Percentiles rank a stretch among this genome's conserved stretches.
phyloP scores from a whole-genome alignment of 495 filamentous ascomycete genomes.

The Alectoria sarmentosa region DNA sequence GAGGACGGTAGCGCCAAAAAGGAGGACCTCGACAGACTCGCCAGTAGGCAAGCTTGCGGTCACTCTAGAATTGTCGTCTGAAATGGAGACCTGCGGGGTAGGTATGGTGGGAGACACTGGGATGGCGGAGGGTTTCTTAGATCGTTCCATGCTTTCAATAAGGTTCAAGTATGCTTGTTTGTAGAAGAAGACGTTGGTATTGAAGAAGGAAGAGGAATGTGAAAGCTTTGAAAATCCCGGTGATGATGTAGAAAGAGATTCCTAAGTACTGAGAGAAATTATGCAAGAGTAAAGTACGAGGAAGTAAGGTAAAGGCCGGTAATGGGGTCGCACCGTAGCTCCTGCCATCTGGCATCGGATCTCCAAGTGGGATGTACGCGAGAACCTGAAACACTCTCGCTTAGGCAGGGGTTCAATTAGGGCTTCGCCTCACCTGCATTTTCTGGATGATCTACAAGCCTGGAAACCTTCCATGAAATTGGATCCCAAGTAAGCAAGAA shows the following conservation, averaged over 20 bases:
- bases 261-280: conserved; percentile 7
- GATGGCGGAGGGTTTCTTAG: conserved; percentile 74
- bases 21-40: conserved; percentile 75
- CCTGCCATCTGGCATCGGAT: neutral
- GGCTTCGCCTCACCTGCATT: neutral
- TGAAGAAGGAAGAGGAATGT: neutral
- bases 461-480: too few species aligned
- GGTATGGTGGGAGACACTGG: conserved; percentile 56
- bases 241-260: neutral
- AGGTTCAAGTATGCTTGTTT: neutral
- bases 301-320: neutral
- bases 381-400: conserved; percentile 14
- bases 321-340: neutral
- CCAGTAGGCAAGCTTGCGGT: conserved; percentile 72
- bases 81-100: conserved; percentile 62
- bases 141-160: conserved; percentile 58
- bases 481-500: too few species aligned
- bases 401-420: conserved; percentile 9
- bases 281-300: too few species aligned
- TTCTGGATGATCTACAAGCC: neutral
- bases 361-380: conserved; percentile 8
- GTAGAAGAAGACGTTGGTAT: neutral
- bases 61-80: conserved; percentile 55
- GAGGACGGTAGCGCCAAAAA: conserved; percentile 87
- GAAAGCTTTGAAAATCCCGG: neutral